Evolutionary conservation across 805 yeast species (phyloP), one percentile per base, ranked within the genome.

Genomic region (Cephaloascus fragrans): DNA sequence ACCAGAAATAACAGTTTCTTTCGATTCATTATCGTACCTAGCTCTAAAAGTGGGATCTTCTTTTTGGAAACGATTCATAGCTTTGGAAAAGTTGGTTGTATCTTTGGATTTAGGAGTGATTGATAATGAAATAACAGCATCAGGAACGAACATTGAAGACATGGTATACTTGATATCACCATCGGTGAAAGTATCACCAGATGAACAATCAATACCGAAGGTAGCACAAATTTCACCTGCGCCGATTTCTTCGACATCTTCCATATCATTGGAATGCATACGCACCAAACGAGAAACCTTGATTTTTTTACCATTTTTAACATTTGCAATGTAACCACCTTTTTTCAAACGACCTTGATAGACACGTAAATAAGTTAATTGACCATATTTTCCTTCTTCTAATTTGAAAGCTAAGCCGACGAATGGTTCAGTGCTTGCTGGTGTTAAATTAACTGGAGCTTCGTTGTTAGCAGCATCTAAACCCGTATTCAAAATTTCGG

Each of bases 201-300:
- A 93, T 9, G 97, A 80, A 73, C 99, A 93, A 61, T 93, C 98
- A 50, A 93, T 85, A 65, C 99, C 99, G 53, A 93, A 93, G 42
- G 97, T 90, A 40, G 99, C 99, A 69, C 99, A 93, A 52, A 93
- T 93, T 68, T 93, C 98, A 59, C 99, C 99, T 23, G 97, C 90
- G 18, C 90, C 93, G 54, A 87, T 82, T 65, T 89, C 97, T 37
- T 80, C 84, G 37, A 87, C 93, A 57, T 93, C 99, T 69, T 93
- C 98, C 97, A 93, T 89, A 59, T 93, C 98, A 46, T 89, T 86
- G 20, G 97, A 87, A 69, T 93, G 97, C 99, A 93, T 93, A 67
- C 97, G 83, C 38, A 88, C 98, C 53, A 93, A 73, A 55, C 98
- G 77, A 12, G 97, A 75, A 39, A 93, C 85, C 69, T 93, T 93